phyloP scores from a whole-genome alignment of 2,329 filamentous ascomycete genomes.

The Cercospora sp. region DNA sequence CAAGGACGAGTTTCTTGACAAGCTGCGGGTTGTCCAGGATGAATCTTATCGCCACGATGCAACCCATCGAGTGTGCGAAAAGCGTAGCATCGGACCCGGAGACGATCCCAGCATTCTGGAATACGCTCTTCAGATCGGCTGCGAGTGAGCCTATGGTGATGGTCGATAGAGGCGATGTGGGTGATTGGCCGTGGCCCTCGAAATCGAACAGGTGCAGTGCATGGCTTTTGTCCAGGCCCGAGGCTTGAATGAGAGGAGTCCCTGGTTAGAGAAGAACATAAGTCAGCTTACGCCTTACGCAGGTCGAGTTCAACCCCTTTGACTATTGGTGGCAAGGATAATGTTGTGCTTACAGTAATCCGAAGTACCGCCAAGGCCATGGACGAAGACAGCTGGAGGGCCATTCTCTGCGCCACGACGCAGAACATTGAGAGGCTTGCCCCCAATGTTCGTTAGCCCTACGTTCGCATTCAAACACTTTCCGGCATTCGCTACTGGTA shows the following conservation, averaged over 20 bases:
- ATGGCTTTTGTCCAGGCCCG: conserved; percentile 35
- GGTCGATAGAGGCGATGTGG: conserved; percentile 49
- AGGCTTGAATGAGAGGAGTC: conserved; percentile 46
- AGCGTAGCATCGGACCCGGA: conserved; percentile 41
- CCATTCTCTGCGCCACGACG: not conserved
- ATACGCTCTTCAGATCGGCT: conserved; percentile 42
- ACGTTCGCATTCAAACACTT: conserved; percentile 34
- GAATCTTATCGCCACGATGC: conserved; percentile 50
- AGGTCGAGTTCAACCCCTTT: not conserved
- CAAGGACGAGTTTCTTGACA: conserved; percentile 49
- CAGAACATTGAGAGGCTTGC: not conserved
- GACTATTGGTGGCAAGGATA: not conserved
- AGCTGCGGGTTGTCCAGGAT: conserved; percentile 44
- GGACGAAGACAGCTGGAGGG: conserved; percentile 51
- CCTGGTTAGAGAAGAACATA: not conserved
- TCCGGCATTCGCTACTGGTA: not conserved
- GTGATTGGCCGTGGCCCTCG: conserved; percentile 58
- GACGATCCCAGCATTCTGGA: conserved; percentile 38
- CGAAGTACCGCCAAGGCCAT: conserved; percentile 55
- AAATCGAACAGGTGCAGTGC: conserved; percentile 50
- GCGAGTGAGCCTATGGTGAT: conserved; percentile 50
- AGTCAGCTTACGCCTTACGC: not conserved
- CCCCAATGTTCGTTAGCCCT: not conserved
- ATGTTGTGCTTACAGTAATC: conserved; percentile 41
- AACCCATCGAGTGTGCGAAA: conserved; percentile 56